Evolutionary conservation across 495 filamentous ascomycete genomes (phyloP), one percentile per base, ranked within the genome.

Genomic region (Sordaria brevicollis): DNA sequence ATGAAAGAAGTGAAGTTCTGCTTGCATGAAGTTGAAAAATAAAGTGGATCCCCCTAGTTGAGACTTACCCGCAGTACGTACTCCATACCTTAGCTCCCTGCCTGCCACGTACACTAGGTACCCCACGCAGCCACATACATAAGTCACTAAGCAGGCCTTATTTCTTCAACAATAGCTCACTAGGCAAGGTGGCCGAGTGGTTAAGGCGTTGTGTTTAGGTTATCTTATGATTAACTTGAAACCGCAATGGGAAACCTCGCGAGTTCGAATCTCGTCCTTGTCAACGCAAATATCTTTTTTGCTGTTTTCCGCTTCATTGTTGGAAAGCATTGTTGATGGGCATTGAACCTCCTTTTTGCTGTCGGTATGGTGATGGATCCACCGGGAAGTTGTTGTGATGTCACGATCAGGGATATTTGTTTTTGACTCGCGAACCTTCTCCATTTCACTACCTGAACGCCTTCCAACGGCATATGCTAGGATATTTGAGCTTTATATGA

Each of bases 131-230:
- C n/a, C n/a, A n/a, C n/a, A n/a, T 62, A 62, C 49, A 31, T 62
- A 31, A 3, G 0, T 11, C 15, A 13, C 49, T 33, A 62, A 62
- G 5, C 1, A 1, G 2, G 3, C 5, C 0, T 0, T 62, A 31
- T 8, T 17, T 0, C 25, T 57, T 6, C 5, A 62, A 62, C 25
- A 62, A 62, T n/a, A n/a, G 25, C 25, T 68, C 33, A 54, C 36
- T 34, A 70, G 65, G 75, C 73, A 80, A 75, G 76, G 75, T 83
- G 81, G 81, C 81, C 81, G 80, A 84, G 82, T 82, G 82, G 81
- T 83, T 81, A 83, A 83, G 82, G 82, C 81, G 81, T 78, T 79
- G 81, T 79, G 79, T 84, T 84, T 83, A 83, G 82, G 81, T 74
- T n/a, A 39, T 72, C 34, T 72, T 68, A 65, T 67, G 25, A 68